Percentiles rank a stretch among this genome's conserved stretches.
phyloP scores from a whole-genome alignment of 768 basidiomycete species.

The Leucocoprinus birnbaumii region DNA sequence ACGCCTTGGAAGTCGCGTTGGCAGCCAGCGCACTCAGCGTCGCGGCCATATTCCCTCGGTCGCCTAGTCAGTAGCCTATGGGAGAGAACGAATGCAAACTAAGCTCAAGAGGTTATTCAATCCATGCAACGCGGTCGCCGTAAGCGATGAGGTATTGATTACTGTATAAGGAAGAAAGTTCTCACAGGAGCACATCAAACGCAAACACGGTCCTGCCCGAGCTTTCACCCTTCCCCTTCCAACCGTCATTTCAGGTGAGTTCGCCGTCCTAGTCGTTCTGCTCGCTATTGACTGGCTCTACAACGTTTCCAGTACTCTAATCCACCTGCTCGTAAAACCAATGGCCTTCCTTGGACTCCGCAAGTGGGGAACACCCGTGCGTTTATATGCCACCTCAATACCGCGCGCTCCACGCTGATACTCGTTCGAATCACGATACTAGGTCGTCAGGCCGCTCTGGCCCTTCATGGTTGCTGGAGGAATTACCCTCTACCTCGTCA shows the following conservation, averaged over 20 bases:
- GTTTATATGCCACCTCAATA: conserved; percentile 28
- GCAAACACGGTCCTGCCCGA: conserved; percentile 40
- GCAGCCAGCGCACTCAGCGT: conserved; percentile 23
- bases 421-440: conserved; percentile 2
- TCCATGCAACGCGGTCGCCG: no score
- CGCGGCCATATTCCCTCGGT: conserved; percentile 23
- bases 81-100: no score
- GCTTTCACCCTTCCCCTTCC: conserved; percentile 21
- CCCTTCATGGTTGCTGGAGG: conserved; percentile 71
- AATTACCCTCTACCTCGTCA: conserved; percentile 66
- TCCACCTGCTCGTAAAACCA: conserved; percentile 16
- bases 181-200: conserved; percentile 26
- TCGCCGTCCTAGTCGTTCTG: background rate
- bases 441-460: conserved; percentile 77
- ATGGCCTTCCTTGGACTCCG: conserved; percentile 81
- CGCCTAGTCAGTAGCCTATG: background rate
- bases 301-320: conserved; percentile 11
- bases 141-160: background rate
- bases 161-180: conserved; percentile 15
- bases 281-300: background rate
- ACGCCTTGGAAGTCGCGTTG: conserved; percentile 18
- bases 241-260: conserved; percentile 6
- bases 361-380: conserved; percentile 77
- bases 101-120: background rate
- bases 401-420: background rate